Percentiles rank a stretch among this genome's conserved stretches.
phyloP scores from a whole-genome alignment of 2,329 filamentous ascomycete genomes.

The Rhinocladiella similis region DNA sequence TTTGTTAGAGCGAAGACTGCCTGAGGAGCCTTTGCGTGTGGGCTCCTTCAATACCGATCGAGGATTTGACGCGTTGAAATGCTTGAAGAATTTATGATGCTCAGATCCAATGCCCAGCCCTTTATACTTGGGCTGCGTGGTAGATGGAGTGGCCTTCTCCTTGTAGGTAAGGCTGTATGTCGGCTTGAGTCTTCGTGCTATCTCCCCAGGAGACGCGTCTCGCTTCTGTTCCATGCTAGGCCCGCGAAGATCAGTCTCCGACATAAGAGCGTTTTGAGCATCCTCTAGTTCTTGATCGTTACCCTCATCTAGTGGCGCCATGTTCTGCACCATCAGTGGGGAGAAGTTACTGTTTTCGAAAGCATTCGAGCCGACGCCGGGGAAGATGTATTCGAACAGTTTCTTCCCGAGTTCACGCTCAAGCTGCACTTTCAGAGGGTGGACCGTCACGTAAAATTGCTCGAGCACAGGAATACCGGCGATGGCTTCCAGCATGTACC shows the following conservation, averaged over 20 bases:
- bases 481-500: constrained; percentile 98
- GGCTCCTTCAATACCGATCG: constrained; percentile 18
- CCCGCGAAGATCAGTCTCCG: constrained; percentile 27
- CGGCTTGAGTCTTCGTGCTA: constrained; percentile 80
- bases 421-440: constrained; percentile 89
- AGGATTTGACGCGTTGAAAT: constrained; percentile 22
- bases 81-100: constrained; percentile 29
- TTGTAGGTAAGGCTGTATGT: constrained; percentile 55
- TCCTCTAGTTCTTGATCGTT: constrained; percentile 50
- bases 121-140: constrained; percentile 16
- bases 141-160: constrained; percentile 8
- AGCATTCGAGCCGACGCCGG: constrained; percentile 65
- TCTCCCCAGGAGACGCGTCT: constrained; percentile 66
- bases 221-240: constrained; percentile 47
- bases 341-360: constrained; percentile 52
- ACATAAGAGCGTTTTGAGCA: constrained; percentile 38
- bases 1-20: constrained; percentile 37
- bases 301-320: constrained; percentile 49
- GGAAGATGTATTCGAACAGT: constrained; percentile 97
- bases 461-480: constrained; percentile 97
- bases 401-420: constrained; percentile 91
- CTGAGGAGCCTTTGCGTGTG: constrained; percentile 30
- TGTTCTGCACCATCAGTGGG: constrained; percentile 53
- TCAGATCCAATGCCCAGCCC: constrained; percentile 23
- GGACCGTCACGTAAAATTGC: constrained; percentile 90